phyloP scores from a whole-genome alignment of 495 filamentous ascomycete species.

The Talaromyces liani region DNA sequence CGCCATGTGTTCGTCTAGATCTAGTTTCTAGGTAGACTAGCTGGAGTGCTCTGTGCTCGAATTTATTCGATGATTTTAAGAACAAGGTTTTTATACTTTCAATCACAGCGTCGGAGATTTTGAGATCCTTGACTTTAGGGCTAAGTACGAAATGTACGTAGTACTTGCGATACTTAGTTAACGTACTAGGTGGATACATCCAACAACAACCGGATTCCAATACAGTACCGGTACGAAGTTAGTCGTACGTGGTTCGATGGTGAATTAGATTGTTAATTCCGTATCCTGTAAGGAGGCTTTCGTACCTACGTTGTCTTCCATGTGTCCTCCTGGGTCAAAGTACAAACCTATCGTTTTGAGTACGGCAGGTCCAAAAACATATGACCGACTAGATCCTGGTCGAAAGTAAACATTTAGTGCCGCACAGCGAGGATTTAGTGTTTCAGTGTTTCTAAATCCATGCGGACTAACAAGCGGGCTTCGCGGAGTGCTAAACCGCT shows the following conservation, averaged over 20 bases:
- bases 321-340: background rate
- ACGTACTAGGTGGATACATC: background rate
- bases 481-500: no score
- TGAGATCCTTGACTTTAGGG: background rate
- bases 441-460: background rate
- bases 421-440: background rate
- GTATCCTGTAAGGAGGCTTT: background rate
- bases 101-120: background rate
- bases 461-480: background rate
- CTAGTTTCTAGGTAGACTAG: background rate
- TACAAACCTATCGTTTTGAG: background rate
- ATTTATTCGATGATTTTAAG: background rate
- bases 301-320: background rate
- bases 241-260: background rate
- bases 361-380: background rate
- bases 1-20: background rate
- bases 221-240: background rate
- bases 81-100: background rate
- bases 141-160: background rate
- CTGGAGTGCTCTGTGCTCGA: background rate
- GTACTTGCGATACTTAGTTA: background rate
- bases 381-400: background rate
- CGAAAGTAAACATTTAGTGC: background rate
- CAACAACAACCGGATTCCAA: background rate
- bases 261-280: background rate